These are phyloP conservation scores for Dichotomocladium elegans DNA, from an alignment of 371 early-diverging fungal genomes.

Conservation along the genomic window DNA sequence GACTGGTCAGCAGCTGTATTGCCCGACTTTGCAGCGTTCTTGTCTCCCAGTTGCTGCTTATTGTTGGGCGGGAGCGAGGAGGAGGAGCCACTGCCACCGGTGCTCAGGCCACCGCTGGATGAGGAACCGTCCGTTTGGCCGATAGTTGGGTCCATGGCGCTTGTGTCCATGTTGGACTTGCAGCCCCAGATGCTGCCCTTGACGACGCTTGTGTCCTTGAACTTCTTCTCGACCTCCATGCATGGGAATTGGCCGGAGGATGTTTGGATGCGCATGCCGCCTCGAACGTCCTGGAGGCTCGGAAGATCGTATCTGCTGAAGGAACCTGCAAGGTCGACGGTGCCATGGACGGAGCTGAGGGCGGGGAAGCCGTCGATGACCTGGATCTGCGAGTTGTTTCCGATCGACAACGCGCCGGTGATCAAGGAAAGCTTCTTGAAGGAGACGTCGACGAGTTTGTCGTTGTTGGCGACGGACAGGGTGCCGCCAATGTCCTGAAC, in stretches of 20 bases:
- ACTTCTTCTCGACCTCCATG: constrained; percentile 26
- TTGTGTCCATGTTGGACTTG: constrained; percentile 31
- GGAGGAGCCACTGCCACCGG: neutral
- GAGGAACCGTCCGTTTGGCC: constrained; percentile 15
- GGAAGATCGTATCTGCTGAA: constrained; percentile 45
- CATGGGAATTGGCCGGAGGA: constrained; percentile 33
- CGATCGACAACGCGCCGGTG: constrained; percentile 54
- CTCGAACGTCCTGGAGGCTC: constrained; percentile 44
- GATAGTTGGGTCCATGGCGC: constrained; percentile 33
- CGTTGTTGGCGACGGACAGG: constrained; percentile 49
- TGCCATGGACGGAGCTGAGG: constrained; percentile 46
- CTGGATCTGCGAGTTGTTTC: constrained; percentile 51
- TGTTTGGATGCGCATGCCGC: constrained; percentile 48
- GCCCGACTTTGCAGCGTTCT: neutral
- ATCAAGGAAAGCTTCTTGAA: constrained; percentile 43
- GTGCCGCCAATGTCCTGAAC: constrained; percentile 49
- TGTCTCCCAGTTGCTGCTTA: too few relatives aligned
- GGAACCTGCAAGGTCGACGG: constrained; percentile 47
- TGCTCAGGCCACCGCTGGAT: neutral
- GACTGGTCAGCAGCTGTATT: neutral
- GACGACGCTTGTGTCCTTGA: constrained; percentile 34
- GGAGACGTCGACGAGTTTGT: constrained; percentile 41
- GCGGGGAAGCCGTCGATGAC: constrained; percentile 46
- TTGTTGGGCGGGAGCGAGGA: neutral
- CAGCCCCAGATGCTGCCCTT: constrained; percentile 47